Percentiles rank a stretch among this genome's conserved stretches.
These are phyloP conservation scores for Mycena polygramma DNA, from an alignment of 768 basidiomycete species.

Conservation along the genomic window DNA sequence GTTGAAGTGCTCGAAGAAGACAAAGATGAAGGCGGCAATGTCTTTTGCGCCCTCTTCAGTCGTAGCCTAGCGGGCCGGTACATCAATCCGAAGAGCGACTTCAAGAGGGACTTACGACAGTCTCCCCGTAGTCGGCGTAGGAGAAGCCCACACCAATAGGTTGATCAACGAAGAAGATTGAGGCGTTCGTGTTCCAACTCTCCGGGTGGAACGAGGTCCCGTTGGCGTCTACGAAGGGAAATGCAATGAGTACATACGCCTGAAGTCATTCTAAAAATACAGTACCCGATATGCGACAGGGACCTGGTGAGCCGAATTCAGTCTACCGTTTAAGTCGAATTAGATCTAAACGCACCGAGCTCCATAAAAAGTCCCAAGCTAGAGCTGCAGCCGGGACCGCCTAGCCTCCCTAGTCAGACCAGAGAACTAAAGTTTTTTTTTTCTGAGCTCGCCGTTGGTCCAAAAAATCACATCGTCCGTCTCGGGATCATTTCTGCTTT, in stretches of 20 bases:
- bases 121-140: conserved; percentile 74
- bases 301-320: conserved; percentile 55
- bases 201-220: conserved; percentile 68
- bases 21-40: conserved; percentile 76
- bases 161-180: conserved; percentile 74
- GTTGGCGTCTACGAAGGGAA: conserved; percentile 48
- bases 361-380: conserved; percentile 81
- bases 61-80: not conserved
- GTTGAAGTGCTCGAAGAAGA: conserved; percentile 82
- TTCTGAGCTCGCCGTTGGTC: conserved; percentile 66
- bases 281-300: conserved; percentile 67
- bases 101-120: conserved; percentile 48
- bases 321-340: not conserved
- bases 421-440: not conserved
- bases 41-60: conserved; percentile 52
- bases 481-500: conserved; percentile 71
- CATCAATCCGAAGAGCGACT: not conserved
- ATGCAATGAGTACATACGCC: not conserved
- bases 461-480: conserved; percentile 74
- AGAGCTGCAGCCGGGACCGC: conserved; percentile 58
- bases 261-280: not conserved
- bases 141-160: conserved; percentile 74
- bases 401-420: not conserved
- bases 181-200: conserved; percentile 78
- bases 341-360: conserved; percentile 53